Evolutionary conservation across 805 yeast genomes (phyloP), one percentile per base, ranked within the genome.

Genomic region (Grigorovia transvaalensis): DNA sequence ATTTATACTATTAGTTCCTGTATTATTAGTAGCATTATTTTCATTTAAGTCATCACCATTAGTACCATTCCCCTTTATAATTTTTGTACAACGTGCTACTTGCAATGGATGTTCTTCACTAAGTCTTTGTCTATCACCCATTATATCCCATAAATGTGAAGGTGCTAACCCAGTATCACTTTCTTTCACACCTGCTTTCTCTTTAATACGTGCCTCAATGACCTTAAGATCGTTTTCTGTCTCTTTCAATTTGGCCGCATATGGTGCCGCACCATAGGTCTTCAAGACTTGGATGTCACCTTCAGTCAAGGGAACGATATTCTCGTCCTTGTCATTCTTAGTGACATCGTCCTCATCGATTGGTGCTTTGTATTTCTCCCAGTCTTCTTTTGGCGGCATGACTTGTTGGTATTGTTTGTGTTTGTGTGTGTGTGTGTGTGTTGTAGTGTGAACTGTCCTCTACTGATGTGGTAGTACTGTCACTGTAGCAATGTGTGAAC

Each of bases 81-180:
- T 93, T 73, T 95, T 93, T 27, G 99, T 95, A 72, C 99, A 93
- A 68, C 99, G 79, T 17, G 99, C 99, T 46, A 95, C 99, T 71
- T 93, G 99, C 58, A 93, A 74, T 33, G 99, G 96, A 65, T 88
- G 96, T 66, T 93, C 98, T 67, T 85, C 91, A 54, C 84, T 77
- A 83, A 90, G 82, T 64, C 96, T 77, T 70, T 88, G 96, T 67
- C 86, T 85, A 71, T 93, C 99, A 29, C 97, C 98, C 76, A 83
- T 81, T 47, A 91, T 88, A 72, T 93, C 99, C 99, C 99, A 93
- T 58, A 91, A 73, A 64, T 88, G 95, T 7, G 97, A 96, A 49
- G 96, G 90, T 18, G 98, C 88, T 56, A 93, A 75, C n/a, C 99
- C 99, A 1, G 99, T 91, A 70, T 93, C 98, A 64, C 93, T 82